Conservation (phyloP, 495 filamentous ascomycete species). For the Penicillium verhagenii region DNA sequence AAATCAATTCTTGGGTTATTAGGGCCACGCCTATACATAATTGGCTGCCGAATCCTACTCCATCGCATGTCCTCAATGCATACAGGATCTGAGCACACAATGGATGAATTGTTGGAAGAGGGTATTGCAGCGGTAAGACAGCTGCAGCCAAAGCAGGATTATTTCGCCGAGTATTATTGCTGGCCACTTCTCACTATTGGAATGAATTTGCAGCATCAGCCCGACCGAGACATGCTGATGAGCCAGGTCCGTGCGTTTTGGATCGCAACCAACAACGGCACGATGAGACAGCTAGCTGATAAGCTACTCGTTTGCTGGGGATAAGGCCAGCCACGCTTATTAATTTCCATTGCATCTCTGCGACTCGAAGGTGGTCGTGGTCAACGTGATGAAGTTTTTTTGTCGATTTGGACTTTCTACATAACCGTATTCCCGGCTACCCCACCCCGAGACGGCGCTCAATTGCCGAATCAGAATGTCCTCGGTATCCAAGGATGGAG, state of each 20-base stretch:
- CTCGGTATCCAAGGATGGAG: neutral
- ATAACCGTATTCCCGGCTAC: no score
- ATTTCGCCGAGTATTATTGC: conserved; percentile 29
- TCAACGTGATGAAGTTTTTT: no score
- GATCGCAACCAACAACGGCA: conserved; percentile 21
- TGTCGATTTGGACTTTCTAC: no score
- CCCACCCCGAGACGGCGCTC: no score
- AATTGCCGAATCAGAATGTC: neutral
- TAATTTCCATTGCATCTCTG: no score
- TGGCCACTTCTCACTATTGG: conserved; percentile 23
- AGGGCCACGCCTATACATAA: neutral
- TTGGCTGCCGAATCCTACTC: neutral
- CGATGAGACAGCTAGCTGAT: conserved; percentile 21
- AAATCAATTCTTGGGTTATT: neutral
- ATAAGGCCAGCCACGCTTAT: neutral
- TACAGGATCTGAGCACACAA: no score
- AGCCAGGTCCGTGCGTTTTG: conserved; percentile 17
- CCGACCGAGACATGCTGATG: conserved; percentile 15
- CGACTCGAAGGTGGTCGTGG: neutral
- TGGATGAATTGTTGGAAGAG: conserved; percentile 1
- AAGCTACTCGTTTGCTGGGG: conserved; percentile 9
- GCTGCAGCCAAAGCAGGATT: conserved; percentile 18
- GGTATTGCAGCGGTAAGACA: conserved; percentile 9
- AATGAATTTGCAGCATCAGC: neutral
- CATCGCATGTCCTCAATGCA: neutral